Evolutionary conservation across 257 asterid genomes (phyloP).

Genomic region (Solanum lycopersicoides): DNA sequence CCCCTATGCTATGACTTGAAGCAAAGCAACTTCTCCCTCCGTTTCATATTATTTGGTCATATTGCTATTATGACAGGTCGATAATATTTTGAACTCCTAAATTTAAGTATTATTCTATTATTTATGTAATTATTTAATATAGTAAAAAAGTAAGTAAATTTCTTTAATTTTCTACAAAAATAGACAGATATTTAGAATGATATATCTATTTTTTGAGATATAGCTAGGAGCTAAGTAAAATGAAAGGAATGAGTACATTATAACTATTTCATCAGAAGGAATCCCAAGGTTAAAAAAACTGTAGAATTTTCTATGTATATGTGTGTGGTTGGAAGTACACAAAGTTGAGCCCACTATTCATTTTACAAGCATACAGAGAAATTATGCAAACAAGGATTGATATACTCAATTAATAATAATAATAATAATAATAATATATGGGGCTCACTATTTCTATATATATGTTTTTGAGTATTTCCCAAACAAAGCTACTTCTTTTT

Average conservation of each 20-base stretch:
- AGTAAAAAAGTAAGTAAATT: rapidly evolving
- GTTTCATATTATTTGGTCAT: not conserved
- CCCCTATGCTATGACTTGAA: constrained; percentile 6
- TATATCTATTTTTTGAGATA: not conserved
- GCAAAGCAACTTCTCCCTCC: constrained; percentile 2
- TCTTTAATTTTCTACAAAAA: not conserved
- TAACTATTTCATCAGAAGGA: constrained; percentile 13
- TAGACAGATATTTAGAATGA: not conserved
- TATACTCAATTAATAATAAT: too few relatives aligned
- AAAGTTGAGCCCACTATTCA: constrained; percentile 6
- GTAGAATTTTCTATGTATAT: not conserved
- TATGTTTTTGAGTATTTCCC: constrained; percentile 3
- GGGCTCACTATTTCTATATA: not conserved
- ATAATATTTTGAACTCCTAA: too few relatives aligned
- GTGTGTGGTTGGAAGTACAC: not conserved
- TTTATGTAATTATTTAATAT: not conserved
- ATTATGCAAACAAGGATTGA: not conserved
- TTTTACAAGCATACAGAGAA: not conserved
- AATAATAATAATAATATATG: not conserved
- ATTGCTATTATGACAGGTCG: too few relatives aligned
- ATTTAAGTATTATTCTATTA: not conserved
- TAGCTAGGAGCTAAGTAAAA: not conserved
- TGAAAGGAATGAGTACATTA: not conserved
- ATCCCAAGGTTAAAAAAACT: not conserved
- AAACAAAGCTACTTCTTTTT: not conserved